Base-by-base conservation (phyloP, 75 land plant genomes). In the Azolla pinnata region DNA sequence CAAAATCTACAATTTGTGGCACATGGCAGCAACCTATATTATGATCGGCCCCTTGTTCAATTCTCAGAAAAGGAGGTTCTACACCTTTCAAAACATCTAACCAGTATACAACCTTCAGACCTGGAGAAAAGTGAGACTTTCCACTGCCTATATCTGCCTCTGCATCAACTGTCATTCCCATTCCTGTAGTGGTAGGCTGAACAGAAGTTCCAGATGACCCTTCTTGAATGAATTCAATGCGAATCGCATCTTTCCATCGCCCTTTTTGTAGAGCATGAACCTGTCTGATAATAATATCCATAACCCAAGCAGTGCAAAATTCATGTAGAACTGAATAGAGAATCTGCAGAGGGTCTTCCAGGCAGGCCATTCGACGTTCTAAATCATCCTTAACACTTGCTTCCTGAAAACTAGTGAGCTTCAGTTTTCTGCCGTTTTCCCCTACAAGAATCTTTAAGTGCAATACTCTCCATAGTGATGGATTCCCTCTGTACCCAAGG, bases 221-320 rank as follows among this genome's bases (percentile, higher is more conserved):
- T 56, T 88, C 97, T 63, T 90, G 73, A 54, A 88, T 71, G 18
- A 79, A 78, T 32, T 95, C 99, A 69, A 90, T 83, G 19, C 84
- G 79, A 27, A 95, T 89, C 29, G 91, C 97, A 80, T 90, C 97
- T 72, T 69, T 86, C 99, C 99, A 95, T 57, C 99, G 76, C 24
- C 97, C 97, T 33, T 63, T 77, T 5, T 81, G 75, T 51, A 95
- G 69, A 9, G 77, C 61, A 26, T 75, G 76, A 40, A 86, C 87
- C 63, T 95, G 99, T 29, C 91, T 79, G 53, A 89, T 66, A 46
- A 90, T 85, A 40, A 97, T 95, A 48, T 95, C 97, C 97, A 95
- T 90, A 33, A 86, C 78, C 59, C 92, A 78, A 32, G 99, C 74
- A 46, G 88, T 76, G 73, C 97, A 95, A 27, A 95, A 69, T 46